phyloP scores from a whole-genome alignment of 129 eudicot genomes.

The Cynara cardunculus region DNA sequence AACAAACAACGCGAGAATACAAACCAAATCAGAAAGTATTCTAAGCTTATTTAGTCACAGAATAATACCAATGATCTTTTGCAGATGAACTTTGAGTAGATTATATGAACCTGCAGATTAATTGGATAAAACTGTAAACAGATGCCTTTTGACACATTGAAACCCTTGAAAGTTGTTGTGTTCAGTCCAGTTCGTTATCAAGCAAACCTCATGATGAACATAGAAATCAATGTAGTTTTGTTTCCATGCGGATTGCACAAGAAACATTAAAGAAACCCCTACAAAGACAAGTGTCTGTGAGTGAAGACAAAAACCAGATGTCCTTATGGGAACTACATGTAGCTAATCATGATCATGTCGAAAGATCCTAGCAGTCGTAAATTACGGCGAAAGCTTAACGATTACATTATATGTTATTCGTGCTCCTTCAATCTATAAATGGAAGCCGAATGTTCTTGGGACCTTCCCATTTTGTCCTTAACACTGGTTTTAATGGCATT shows the following conservation, averaged over 20 bases:
- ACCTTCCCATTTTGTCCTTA: constrained; percentile 44
- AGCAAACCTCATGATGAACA: constrained; percentile 36
- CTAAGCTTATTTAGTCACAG: too few relatives aligned
- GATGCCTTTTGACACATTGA: background rate
- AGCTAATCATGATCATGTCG: constrained; percentile 50
- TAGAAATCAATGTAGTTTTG: constrained; percentile 17
- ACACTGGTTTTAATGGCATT: constrained; percentile 27
- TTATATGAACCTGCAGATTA: background rate
- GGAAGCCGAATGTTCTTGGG: constrained; percentile 63
- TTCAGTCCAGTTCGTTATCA: constrained; percentile 5
- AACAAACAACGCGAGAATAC: too few relatives aligned
- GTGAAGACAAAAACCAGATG: constrained; percentile 51
- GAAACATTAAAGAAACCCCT: constrained; percentile 21
- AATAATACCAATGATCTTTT: background rate
- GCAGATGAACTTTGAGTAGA: background rate
- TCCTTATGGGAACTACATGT: constrained; percentile 38
- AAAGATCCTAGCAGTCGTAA: constrained; percentile 29
- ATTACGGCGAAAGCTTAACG: constrained; percentile 28
- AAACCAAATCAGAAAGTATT: too few relatives aligned
- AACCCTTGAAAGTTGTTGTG: background rate
- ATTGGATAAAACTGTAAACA: background rate
- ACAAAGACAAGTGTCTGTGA: constrained; percentile 1
- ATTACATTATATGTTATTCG: constrained; percentile 33
- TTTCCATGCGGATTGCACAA: constrained; percentile 35
- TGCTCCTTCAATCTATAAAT: constrained; percentile 22